Conservation (phyloP, 192 early-diverging fungal genomes). For the Entomortierella parvispora region DNA sequence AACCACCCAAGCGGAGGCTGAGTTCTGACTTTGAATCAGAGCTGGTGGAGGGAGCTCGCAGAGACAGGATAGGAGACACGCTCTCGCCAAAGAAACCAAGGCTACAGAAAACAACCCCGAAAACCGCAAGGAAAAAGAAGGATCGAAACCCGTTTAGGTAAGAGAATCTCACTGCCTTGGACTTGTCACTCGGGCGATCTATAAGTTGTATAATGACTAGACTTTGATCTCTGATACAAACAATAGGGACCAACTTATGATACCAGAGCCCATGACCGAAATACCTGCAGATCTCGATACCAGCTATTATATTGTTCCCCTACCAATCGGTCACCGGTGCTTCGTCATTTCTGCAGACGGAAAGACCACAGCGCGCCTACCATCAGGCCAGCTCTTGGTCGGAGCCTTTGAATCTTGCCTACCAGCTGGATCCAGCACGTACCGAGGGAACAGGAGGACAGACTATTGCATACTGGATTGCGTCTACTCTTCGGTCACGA, state of each 20-base stretch:
- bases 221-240: not conserved
- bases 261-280: conserved; percentile 60
- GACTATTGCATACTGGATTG: conserved; percentile 71
- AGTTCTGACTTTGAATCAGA: conserved; percentile 40
- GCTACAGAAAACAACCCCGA: conserved; percentile 24
- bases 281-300: conserved; percentile 60
- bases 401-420: conserved; percentile 60
- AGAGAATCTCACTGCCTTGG: not conserved
- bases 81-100: conserved; percentile 38
- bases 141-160: conserved; percentile 56
- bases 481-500: conserved; percentile 58
- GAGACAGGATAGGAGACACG: conserved; percentile 17
- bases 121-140: conserved; percentile 39
- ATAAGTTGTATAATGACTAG: not conserved
- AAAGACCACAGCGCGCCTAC: conserved; percentile 28
- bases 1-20: conserved; percentile 33
- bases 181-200: not conserved
- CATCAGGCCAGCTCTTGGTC: conserved; percentile 23
- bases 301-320: conserved; percentile 62
- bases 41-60: conserved; percentile 14
- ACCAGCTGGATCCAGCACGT: conserved; percentile 59
- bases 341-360: conserved; percentile 64
- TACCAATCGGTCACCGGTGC: conserved; percentile 67
- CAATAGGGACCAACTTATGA: conserved; percentile 66
- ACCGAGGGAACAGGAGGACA: conserved; percentile 58